These are phyloP conservation scores for Colletotrichum camelliae DNA, from an alignment of 2,329 filamentous ascomycete species.

Conservation along the genomic window DNA sequence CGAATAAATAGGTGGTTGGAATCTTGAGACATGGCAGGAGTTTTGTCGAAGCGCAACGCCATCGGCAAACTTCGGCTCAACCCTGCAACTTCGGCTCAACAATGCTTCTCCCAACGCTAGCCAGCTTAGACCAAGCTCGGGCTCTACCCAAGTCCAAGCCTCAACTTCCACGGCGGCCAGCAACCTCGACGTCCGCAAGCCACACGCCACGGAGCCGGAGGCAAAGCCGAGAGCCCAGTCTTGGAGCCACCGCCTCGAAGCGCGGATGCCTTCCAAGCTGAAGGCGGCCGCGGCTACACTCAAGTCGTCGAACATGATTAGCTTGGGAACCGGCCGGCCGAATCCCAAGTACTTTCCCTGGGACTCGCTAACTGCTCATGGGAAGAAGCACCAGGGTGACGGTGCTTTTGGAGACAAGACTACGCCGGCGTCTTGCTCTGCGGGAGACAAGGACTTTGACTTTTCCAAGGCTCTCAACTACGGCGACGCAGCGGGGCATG, in stretches of 20 bases:
- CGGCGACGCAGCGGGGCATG: neutral
- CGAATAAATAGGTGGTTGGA: neutral
- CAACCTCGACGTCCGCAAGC: neutral
- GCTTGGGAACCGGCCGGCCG: neutral
- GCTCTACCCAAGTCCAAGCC: neutral
- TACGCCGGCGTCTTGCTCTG: accelerated
- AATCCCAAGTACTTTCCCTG: neutral
- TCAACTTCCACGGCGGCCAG: neutral
- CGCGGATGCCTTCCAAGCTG: neutral
- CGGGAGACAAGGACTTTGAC: neutral
- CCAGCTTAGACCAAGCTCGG: neutral
- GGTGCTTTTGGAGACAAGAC: neutral
- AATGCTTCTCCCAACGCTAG: neutral
- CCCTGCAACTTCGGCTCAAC: neutral
- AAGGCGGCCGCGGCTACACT: neutral
- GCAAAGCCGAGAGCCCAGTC: neutral
- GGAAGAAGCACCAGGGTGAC: neutral
- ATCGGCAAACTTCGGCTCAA: neutral
- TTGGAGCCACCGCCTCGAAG: neutral
- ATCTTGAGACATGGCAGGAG: neutral
- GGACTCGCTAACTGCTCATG: neutral
- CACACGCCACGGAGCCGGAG: neutral
- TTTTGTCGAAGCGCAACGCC: neutral
- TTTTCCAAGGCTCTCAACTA: neutral
- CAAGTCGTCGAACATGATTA: neutral